Evolutionary conservation across 73 alveolate genomes (phyloP).

Genomic region (Breviolum minutum): DNA sequence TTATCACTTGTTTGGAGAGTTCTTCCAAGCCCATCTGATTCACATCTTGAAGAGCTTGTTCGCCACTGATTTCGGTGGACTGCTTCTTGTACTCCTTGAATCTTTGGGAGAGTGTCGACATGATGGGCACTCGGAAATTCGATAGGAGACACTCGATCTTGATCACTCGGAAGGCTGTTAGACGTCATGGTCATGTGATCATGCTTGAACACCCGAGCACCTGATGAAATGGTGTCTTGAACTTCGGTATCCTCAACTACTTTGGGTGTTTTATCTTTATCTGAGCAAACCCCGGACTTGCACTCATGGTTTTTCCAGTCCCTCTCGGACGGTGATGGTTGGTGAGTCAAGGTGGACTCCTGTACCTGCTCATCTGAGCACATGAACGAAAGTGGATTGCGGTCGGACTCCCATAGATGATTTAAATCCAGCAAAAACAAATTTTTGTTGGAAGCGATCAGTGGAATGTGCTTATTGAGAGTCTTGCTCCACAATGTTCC

Average conservation of each 20-base stretch:
- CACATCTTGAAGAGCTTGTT: not conserved
- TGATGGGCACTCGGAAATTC: not conserved
- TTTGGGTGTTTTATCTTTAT: too few species aligned
- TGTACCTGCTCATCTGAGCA: not conserved
- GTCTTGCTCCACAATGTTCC: not conserved
- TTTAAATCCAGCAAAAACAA: not conserved
- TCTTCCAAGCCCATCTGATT: not conserved
- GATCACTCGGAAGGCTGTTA: not conserved
- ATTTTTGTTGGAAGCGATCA: not conserved
- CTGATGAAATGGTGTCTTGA: not conserved
- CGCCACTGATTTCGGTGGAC: not conserved
- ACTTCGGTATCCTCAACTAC: too few species aligned
- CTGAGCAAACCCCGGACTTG: too few species aligned
- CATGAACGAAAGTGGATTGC: not conserved
- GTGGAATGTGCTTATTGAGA: not conserved
- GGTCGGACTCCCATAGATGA: not conserved
- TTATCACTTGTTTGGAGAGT: not conserved
- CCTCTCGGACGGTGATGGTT: not conserved
- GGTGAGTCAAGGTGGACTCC: not conserved
- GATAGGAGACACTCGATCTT: not conserved
- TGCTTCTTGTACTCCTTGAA: not conserved
- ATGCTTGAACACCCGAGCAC: not conserved
- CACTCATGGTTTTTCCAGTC: not conserved
- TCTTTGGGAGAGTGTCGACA: not conserved
- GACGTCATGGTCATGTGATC: not conserved